Percentiles rank a stretch among this genome's conserved stretches.
These are phyloP conservation scores for Nakazawaea pomicola DNA, from an alignment of 805 yeast species.

Conservation along the genomic window DNA sequence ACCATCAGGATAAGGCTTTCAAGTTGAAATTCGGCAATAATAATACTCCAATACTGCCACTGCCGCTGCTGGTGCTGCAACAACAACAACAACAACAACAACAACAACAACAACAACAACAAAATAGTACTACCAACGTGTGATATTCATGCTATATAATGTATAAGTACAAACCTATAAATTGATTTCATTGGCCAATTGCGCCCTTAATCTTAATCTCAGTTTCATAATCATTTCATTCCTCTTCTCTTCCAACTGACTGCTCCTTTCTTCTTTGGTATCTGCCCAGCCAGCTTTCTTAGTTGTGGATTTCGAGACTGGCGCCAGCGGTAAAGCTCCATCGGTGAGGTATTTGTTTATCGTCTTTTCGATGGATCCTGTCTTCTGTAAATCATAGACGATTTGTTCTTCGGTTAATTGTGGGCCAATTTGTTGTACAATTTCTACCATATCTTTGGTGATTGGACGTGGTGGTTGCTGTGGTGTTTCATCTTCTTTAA, in stretches of 20 bases:
- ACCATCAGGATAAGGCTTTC: constrained; percentile 48
- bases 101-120: not conserved
- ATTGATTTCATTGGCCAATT: constrained; percentile 11
- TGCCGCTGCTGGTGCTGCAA: not conserved
- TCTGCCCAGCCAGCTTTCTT: constrained; percentile 32
- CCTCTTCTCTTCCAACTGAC: constrained; percentile 41
- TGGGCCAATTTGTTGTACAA: constrained; percentile 83
- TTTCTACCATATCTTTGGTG: constrained; percentile 73
- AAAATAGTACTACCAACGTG: not conserved
- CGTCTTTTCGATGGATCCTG: constrained; percentile 80
- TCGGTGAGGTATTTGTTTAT: constrained; percentile 42
- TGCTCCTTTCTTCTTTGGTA: constrained; percentile 37
- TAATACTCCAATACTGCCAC: not conserved
- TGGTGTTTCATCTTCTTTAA: too few species aligned
- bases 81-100: not conserved
- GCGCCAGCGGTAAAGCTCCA: constrained; percentile 14
- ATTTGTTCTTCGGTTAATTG: constrained; percentile 64
- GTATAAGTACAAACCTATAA: not conserved
- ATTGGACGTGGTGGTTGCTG: constrained; percentile 43
- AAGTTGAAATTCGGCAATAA: constrained; percentile 32
- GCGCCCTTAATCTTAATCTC: constrained; percentile 43
- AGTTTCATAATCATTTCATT: constrained; percentile 58
- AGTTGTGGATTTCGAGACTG: constrained; percentile 15
- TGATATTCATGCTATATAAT: not conserved
- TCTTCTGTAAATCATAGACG: constrained; percentile 61